Conservation (phyloP, 2,329 filamentous ascomycete genomes). For the Xylariaceae sp. region DNA sequence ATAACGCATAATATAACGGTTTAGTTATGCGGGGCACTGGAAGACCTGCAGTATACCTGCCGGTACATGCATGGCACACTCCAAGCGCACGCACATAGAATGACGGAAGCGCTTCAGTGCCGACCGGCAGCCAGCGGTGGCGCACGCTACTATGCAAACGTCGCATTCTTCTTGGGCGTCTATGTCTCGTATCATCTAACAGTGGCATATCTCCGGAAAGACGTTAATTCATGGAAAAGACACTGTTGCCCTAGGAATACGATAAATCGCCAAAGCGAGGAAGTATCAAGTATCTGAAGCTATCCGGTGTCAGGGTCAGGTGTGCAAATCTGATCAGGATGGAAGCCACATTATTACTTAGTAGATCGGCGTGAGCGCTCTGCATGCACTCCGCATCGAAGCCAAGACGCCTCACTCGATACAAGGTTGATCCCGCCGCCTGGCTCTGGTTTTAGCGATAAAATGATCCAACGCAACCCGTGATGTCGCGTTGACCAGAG, state of each 20-base stretch:
- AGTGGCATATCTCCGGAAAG: no score
- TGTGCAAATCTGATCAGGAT: neutral
- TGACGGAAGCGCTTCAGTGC: neutral
- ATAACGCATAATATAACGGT: neutral
- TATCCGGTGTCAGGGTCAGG: no score
- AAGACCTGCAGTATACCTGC: constrained; percentile 1
- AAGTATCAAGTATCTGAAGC: no score
- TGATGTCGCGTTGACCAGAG: no score
- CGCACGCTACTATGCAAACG: neutral
- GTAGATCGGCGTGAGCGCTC: neutral
- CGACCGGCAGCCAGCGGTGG: neutral
- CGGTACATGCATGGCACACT: neutral
- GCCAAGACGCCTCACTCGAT: constrained; percentile 9
- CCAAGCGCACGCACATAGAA: neutral
- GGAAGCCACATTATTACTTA: neutral
- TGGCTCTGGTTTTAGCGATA: neutral
- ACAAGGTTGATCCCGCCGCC: constrained; percentile 11
- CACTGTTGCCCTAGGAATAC: no score
- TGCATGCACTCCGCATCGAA: constrained; percentile 4
- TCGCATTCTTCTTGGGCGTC: neutral
- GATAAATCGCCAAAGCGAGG: neutral
- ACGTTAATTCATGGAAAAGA: no score
- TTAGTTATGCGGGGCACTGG: constrained; percentile 16
- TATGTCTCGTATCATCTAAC: no score
- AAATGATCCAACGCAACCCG: no score